phyloP scores from a whole-genome alignment of 805 yeast species.

The Priceomyces melissophilus region DNA sequence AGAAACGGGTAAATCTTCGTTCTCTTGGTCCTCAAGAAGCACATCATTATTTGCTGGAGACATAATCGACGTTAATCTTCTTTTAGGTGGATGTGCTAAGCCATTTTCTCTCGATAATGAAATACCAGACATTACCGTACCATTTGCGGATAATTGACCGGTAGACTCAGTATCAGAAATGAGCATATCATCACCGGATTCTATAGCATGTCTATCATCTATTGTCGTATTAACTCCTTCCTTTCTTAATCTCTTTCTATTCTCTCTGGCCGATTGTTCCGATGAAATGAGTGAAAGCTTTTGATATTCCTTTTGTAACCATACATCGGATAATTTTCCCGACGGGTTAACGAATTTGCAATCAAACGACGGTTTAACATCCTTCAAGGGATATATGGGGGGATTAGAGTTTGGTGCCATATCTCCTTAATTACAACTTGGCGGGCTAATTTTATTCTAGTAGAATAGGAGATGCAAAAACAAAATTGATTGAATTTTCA shows the following conservation, averaged over 20 bases:
- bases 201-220: slow-evolving; percentile 14
- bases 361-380: slow-evolving; percentile 27
- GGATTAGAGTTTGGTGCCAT: slow-evolving; percentile 18
- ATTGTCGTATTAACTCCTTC: slow-evolving; percentile 13
- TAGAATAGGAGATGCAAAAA: not conserved
- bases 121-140: slow-evolving; percentile 10
- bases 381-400: slow-evolving; percentile 32
- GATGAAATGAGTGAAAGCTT: slow-evolving; percentile 18
- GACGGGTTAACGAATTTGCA: slow-evolving; percentile 27
- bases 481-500: too few relatives aligned
- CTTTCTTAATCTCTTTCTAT: slow-evolving; percentile 22
- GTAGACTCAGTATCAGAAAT: slow-evolving; percentile 32
- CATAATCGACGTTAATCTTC: slow-evolving; percentile 26
- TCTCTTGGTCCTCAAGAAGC: slow-evolving; percentile 4
- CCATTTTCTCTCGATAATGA: slow-evolving; percentile 14
- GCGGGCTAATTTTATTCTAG: not conserved
- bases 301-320: slow-evolving; percentile 29
- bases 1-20: slow-evolving; percentile 25
- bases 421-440: not conserved
- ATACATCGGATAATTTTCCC: slow-evolving; percentile 29
- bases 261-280: slow-evolving; percentile 18
- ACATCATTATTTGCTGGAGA: slow-evolving; percentile 11
- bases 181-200: slow-evolving; percentile 32
- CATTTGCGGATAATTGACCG: slow-evolving; percentile 16
- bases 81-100: slow-evolving; percentile 34